Evolutionary conservation across 495 filamentous ascomycete genomes (phyloP), one percentile per base, ranked within the genome.

Genomic region (Annulohypoxylon nitens): DNA sequence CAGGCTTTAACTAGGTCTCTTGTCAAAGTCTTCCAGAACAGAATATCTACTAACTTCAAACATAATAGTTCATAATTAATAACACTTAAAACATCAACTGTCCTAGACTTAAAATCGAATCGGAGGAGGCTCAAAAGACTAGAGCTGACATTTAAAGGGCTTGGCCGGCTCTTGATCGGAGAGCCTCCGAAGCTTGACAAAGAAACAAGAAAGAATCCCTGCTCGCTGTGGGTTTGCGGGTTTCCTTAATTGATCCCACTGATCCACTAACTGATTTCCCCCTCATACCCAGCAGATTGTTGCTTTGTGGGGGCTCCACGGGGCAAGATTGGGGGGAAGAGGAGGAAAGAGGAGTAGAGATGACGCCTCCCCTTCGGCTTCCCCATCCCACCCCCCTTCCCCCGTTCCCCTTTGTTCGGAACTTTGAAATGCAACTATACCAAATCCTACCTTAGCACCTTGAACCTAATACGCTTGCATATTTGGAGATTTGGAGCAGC

Each of bases 401-500:
- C 30, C 30, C 30, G 20, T 30, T 30, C 33, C 41, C 18, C 34
- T 53, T 50, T 57, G 48, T 47, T 36, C 47, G 47, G 50, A 55
- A 51, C 25, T 39, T 30, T 30, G 30, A 30, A 30, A 41, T 2
- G 7, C 16, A 36, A 7, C 26, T 58, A 71, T 65, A 64, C 67
- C 64, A 68, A 63, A 64, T 68, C 64, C 61, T 63, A 64, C 70
- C 53, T 33, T 10, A 33, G 25, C 26, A 39, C 36, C 36, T 10
- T 10, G 30, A 30, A 30, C 30, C 39, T 14, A 43, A 14, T n/a
- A 43, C 12, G 12, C 39, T 43, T 62, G 61, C 41, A 67, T 54
- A 74, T 64, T 66, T 70, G 67, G 67, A 51, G 67, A 64, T 58
- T 63, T 61, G 71, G 67, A 43, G 62, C 63, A 43, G 72, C 59